Conservation (phyloP, 2,329 filamentous ascomycete genomes). For the Cercospora beticola region DNA sequence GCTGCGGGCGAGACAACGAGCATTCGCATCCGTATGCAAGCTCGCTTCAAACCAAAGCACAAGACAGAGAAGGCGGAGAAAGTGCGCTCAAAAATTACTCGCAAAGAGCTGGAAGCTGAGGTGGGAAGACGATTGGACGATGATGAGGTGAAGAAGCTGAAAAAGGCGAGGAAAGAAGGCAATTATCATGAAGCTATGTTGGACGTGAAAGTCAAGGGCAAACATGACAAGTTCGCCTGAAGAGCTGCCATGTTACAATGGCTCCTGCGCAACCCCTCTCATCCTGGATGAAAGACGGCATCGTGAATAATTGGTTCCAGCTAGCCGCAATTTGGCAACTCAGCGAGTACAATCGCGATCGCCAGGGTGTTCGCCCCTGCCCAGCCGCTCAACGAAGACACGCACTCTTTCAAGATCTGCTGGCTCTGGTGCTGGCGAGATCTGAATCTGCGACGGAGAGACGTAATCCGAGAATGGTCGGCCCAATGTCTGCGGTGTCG, state of each 20-base stretch:
- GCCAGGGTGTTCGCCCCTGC: neutral
- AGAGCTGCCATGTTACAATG: neutral
- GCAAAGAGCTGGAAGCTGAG: constrained; percentile 59
- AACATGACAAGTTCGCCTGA: constrained; percentile 78
- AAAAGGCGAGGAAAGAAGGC: constrained; percentile 79
- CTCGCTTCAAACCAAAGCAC: constrained; percentile 82
- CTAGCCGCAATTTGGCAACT: neutral
- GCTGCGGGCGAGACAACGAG: constrained; percentile 67
- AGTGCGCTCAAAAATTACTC: constrained; percentile 79
- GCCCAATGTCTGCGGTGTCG: neutral
- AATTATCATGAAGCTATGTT: constrained; percentile 86
- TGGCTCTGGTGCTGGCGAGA: neutral
- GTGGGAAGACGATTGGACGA: constrained; percentile 51
- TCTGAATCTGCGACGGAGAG: neutral
- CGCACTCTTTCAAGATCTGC: neutral
- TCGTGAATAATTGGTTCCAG: neutral
- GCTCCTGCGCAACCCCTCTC: neutral
- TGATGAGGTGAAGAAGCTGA: constrained; percentile 80
- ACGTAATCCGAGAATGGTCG: neutral
- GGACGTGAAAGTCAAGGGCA: constrained; percentile 85
- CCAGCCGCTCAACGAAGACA: neutral
- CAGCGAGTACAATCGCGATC: neutral
- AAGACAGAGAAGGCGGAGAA: constrained; percentile 80
- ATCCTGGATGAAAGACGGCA: neutral
- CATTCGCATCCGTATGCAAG: constrained; percentile 87